Percentiles rank a stretch among this genome's conserved stretches.
phyloP scores from a whole-genome alignment of 768 basidiomycete genomes.

The Leucosporidium scottii region DNA sequence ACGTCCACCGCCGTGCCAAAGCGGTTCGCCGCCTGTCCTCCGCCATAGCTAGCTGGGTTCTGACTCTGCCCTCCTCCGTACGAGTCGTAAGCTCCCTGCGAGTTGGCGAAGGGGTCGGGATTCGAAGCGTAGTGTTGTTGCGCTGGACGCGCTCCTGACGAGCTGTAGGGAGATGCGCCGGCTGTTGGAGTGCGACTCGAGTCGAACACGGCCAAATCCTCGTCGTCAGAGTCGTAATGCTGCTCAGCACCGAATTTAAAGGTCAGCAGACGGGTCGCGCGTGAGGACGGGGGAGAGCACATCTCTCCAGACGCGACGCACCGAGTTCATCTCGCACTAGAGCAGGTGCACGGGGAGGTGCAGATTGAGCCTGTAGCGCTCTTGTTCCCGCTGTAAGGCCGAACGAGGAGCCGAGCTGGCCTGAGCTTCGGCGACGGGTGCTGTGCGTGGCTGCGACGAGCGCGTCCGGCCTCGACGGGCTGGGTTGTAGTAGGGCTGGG shows the following conservation, averaged over 20 bases:
- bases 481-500: too few species aligned
- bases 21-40: constrained; percentile 22
- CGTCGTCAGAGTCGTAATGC: constrained; percentile 32
- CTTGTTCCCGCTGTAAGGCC: too few species aligned
- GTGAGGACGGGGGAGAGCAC: neutral
- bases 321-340: neutral
- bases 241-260: neutral
- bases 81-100: constrained; percentile 20
- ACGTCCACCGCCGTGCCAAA: constrained; percentile 22
- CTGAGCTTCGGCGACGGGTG: too few species aligned
- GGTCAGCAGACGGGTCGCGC: neutral
- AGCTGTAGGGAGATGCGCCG: neutral
- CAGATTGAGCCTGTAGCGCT: too few species aligned
- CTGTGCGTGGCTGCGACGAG: too few species aligned
- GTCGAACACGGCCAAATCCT: constrained; percentile 28
- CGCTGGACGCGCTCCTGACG: neutral
- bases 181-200: neutral
- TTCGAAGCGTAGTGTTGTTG: neutral
- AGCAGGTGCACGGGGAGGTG: too few species aligned
- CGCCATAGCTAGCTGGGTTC: constrained; percentile 30
- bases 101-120: constrained; percentile 25
- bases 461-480: too few species aligned
- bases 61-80: constrained; percentile 19
- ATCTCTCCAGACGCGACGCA: neutral
- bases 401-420: too few species aligned